A percentile compares a stretch with the other conserved stretches of the same genome.
Conservation (phyloP, 2,329 filamentous ascomycete genomes). For the Fusarium succisae region DNA sequence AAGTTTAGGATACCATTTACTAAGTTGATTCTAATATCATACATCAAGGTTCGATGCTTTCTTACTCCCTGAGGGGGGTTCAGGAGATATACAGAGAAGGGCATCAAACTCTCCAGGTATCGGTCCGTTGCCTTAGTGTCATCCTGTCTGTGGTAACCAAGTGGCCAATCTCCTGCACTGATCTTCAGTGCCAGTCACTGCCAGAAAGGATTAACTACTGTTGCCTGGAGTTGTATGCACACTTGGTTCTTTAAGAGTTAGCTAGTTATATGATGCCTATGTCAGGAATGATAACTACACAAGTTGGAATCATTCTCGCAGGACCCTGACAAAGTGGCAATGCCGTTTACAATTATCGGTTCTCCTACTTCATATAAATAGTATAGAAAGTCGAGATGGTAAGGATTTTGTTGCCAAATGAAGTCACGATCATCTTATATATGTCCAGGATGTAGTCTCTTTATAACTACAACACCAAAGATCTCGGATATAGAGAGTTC, state of each 20-base stretch:
- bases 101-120: neutral
- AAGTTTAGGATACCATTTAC: neutral
- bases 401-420: neutral
- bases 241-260: too few species aligned
- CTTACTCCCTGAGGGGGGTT: neutral
- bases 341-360: neutral
- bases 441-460: neutral
- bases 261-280: neutral
- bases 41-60: neutral
- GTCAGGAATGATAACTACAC: neutral
- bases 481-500: neutral
- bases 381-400: neutral
- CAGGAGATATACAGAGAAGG: neutral
- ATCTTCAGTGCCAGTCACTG: neutral
- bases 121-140: neutral
- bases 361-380: rapidly evolving
- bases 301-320: too few species aligned
- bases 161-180: too few species aligned
- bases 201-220: rapidly evolving
- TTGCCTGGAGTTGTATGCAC: neutral
- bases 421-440: neutral
- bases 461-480: neutral
- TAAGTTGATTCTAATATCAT: rapidly evolving
- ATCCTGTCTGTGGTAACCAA: neutral
- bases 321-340: neutral